Evolutionary conservation across 148 eudicot genomes (phyloP), one percentile per base, ranked within the genome.

Genomic region (Dianthus caryophyllus): DNA sequence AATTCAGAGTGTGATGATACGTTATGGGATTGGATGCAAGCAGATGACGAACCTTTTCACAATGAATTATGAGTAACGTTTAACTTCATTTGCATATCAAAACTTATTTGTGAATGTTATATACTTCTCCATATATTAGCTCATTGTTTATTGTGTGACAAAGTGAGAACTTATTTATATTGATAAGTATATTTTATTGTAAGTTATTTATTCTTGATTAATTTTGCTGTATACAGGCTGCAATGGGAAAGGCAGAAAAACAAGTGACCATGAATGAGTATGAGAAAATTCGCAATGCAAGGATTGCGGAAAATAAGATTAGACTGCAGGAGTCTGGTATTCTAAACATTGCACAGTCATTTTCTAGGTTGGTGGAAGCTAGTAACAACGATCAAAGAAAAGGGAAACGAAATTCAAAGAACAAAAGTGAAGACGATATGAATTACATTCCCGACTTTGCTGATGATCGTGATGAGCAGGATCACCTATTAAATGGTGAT

Each of bases 1-100:
- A 30, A 36, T 56, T 65, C 55, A 16, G 55, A 65, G 2, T 48
- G 8, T 48, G 56, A 65, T 27, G 68, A 47, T n/a, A 65, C 56
- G 4, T 46, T 48, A 5, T 48, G 55, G 55, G 68, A 65, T 30
- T 51, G 59, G 46, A 50, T 30, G 59, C 11, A 56, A 29, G 61
- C 61, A 4, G 17, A 50, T 52, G 59, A 14, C 0, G 29, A 66
- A 12, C 18, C 13, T 11, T 11, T 17, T 16, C 10, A 33, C 39
- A 8, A 33, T 3, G 39, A 8, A 33, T 13, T 14, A 63, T 41
- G 29, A 8, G 50, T 63, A 41, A 10, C 24, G 30, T 15, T 43
- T 21, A 1, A 1, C 14, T 39, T 62, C 17, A 11, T 39, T 22
- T 62, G 12, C 2, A 16, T 14, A 29, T 14, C 27, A 15, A n/a